Evolutionary conservation across 2,329 filamentous ascomycete species (phyloP), one percentile per base, ranked within the genome.

Genomic region (Arthroderma uncinatum): DNA sequence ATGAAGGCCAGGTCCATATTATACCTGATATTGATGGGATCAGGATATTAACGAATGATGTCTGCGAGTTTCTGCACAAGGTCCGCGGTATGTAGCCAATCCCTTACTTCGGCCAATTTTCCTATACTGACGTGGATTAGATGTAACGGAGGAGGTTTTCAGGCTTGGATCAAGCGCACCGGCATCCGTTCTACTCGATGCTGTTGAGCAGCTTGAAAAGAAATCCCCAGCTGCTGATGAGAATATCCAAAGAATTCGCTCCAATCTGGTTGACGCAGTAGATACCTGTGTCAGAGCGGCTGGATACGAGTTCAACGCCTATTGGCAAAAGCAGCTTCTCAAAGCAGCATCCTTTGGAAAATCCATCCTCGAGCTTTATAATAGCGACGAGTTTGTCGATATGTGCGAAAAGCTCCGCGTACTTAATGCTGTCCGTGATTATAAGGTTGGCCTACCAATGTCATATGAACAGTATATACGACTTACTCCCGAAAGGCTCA

Each of bases 151-250:
- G 58, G 87, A 95, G 57, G 89, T 95, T 2, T 97, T 97, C 70
- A 83, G 88, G 14, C 81, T 93, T 53, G 89, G 89, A 1, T 93
- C 92, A 2, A 89, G 89, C 57, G 92, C 90, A 0, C 84, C 93
- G 2, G 89, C 92, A 2, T 92, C 92, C 0, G 89, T 97, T n/a
- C 77, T 98, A 1, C 78, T 98, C 0, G 93, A 98, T 70, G 93
- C 93, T 0, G 86, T 95, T 1, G 87, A 90, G 56, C 86, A 96
- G 65, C 78, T 98, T 2, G 92, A 97, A 65, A 84, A 88, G 61
- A 90, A 95, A 68, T 97, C 92, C 0, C 92, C 93, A 1, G 97
- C 96, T 71, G 93, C 93, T 6, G 93, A 98, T 66, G 93, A 98
- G 66, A 92, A 96, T 63, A 96, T 98, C 57, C 93, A 97, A 67